Percentiles rank a stretch among this genome's conserved stretches.
Conservation (phyloP, 1,284 basidiomycete species). For the Inonotus obliquus region DNA sequence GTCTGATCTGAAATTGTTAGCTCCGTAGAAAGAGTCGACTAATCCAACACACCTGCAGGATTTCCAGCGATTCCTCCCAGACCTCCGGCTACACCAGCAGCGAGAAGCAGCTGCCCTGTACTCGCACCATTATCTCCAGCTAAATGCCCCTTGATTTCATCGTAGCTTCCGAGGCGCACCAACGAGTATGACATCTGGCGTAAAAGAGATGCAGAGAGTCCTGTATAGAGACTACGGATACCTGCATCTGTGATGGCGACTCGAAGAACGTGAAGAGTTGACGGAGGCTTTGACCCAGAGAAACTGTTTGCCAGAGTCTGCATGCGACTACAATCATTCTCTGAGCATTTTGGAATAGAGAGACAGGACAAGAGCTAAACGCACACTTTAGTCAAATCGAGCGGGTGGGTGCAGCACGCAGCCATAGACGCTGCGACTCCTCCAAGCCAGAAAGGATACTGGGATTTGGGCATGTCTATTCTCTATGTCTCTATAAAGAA, state of each 20-base stretch:
- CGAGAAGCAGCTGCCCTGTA: conserved; percentile 50
- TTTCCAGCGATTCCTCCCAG: conserved; percentile 80
- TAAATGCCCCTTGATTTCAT: conserved; percentile 62
- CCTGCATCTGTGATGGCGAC: conserved; percentile 57
- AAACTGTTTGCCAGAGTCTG: conserved; percentile 52
- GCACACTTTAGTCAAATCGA: conserved; percentile 85
- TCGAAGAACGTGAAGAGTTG: conserved; percentile 54
- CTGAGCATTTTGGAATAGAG: conserved; percentile 7
- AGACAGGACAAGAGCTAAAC: conserved; percentile 12
- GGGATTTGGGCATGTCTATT: conserved; percentile 7
- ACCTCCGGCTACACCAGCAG: conserved; percentile 69
- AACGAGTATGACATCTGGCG: conserved; percentile 92
- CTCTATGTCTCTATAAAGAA: not conserved
- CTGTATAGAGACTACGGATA: conserved; percentile 72
- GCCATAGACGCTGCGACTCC: conserved; percentile 43
- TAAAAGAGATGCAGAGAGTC: conserved; percentile 79
- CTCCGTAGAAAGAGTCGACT: not conserved
- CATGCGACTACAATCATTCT: conserved; percentile 53
- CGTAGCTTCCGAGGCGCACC: conserved; percentile 82
- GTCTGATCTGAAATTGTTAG: conserved; percentile 32
- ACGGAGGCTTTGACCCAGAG: conserved; percentile 40
- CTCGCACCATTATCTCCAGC: conserved; percentile 34
- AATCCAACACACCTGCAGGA: conserved; percentile 55
- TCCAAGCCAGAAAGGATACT: conserved; percentile 13
- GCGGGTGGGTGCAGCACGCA: conserved; percentile 79